Evolutionary conservation across 164 flowering plant genomes (phyloP).

Genomic region (Kalanchoe fedtschenkoi): DNA sequence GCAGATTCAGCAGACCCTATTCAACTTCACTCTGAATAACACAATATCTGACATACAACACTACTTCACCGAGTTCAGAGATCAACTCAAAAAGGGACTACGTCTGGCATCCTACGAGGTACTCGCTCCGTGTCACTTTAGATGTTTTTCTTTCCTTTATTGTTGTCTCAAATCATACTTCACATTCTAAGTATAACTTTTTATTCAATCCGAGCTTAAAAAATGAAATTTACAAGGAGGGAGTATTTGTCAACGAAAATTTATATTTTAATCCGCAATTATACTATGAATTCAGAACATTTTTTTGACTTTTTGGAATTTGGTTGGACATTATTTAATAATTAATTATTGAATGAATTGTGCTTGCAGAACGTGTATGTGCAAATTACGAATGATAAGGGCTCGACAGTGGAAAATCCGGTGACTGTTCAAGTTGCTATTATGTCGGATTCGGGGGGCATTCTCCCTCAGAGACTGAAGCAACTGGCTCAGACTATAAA

Average conservation of each 20-base stretch:
- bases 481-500: slow-evolving; percentile 56
- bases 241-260: too few species aligned
- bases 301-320: neutral
- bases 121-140: slow-evolving; percentile 3
- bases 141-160: neutral
- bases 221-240: too few species aligned
- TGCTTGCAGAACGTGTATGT: slow-evolving; percentile 41
- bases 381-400: slow-evolving; percentile 42
- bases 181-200: neutral
- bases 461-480: slow-evolving; percentile 53
- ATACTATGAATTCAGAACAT: neutral
- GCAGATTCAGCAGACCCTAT: slow-evolving; percentile 39
- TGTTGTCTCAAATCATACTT: neutral
- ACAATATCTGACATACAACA: slow-evolving; percentile 45
- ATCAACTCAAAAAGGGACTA: slow-evolving; percentile 53
- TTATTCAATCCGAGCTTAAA: too few species aligned
- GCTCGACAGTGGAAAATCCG: slow-evolving; percentile 52
- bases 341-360: neutral
- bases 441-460: slow-evolving; percentile 37
- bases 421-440: slow-evolving; percentile 57
- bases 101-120: slow-evolving; percentile 55
- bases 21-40: slow-evolving; percentile 63
- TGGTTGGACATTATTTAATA: neutral
- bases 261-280: neutral
- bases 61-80: slow-evolving; percentile 34